Evolutionary conservation across 331 rosid genomes (phyloP).

Genomic region (Rosa hybrid): DNA sequence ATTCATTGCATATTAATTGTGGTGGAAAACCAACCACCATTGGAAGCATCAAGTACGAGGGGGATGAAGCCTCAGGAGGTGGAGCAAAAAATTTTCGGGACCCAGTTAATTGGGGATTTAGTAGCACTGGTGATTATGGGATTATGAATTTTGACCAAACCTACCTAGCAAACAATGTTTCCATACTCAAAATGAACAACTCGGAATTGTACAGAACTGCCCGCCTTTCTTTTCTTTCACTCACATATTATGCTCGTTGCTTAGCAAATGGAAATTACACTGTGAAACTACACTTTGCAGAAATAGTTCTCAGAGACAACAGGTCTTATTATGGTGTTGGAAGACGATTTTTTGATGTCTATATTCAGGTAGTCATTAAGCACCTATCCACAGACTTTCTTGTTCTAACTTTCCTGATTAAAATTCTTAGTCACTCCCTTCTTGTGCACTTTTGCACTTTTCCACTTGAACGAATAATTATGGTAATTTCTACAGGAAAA

Average conservation of each 20-base stretch:
- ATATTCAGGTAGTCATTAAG: conserved; percentile 25
- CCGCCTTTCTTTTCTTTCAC: conserved; percentile 31
- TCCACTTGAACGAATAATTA: background rate
- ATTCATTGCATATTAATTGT: conserved; percentile 25
- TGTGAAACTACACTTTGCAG: conserved; percentile 30
- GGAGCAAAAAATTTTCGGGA: background rate
- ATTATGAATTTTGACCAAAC: background rate
- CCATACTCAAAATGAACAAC: conserved; percentile 17
- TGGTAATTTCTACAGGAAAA: conserved; percentile 12
- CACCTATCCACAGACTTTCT: background rate
- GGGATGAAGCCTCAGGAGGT: conserved; percentile 13
- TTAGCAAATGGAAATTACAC: conserved; percentile 30
- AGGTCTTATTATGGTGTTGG: conserved; percentile 28
- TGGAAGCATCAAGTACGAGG: conserved; percentile 9
- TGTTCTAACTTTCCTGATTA: background rate
- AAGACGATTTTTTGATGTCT: conserved; percentile 26
- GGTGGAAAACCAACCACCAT: conserved; percentile 26
- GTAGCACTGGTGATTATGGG: conserved; percentile 28
- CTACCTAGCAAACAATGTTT: conserved; percentile 16
- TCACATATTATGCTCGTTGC: conserved; percentile 24
- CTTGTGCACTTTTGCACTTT: background rate
- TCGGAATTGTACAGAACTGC: conserved; percentile 29
- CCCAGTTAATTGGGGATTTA: conserved; percentile 15
- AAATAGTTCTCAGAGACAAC: conserved; percentile 30
- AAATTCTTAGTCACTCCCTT: background rate